These are phyloP conservation scores for Musa beccarii DNA, from an alignment of 176 grass and related monocot genomes.

Conservation along the genomic window DNA sequence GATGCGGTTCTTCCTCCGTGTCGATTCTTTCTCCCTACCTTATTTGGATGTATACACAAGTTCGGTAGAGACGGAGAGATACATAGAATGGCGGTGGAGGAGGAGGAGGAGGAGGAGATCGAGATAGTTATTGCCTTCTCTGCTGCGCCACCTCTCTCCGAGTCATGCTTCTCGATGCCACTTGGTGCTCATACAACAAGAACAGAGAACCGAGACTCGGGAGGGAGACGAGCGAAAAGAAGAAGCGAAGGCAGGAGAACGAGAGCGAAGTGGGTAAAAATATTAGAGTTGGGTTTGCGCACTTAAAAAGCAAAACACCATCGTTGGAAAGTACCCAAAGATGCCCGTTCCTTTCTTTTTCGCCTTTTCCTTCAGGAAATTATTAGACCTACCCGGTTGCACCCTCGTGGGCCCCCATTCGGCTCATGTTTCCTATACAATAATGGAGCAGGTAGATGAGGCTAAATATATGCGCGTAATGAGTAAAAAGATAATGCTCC, in stretches of 20 bases:
- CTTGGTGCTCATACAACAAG: too few species aligned
- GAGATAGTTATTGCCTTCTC: background rate
- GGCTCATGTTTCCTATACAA: background rate
- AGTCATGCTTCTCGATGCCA: too few species aligned
- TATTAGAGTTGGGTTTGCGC: constrained; percentile 1
- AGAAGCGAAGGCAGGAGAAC: background rate
- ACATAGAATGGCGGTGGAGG: background rate
- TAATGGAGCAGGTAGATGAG: background rate
- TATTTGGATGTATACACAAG: too few species aligned
- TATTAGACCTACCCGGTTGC: too few species aligned
- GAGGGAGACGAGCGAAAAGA: background rate
- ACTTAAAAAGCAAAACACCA: background rate
- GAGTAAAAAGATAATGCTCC: background rate
- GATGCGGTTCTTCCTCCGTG: background rate
- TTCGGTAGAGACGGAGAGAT: background rate
- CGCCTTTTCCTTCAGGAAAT: too few species aligned
- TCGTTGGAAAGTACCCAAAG: background rate
- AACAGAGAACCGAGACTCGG: background rate
- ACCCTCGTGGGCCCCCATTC: background rate
- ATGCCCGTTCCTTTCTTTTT: background rate
- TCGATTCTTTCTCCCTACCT: background rate
- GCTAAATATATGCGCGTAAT: background rate
- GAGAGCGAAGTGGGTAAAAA: background rate
- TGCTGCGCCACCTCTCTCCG: background rate
- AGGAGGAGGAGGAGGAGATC: background rate